phyloP scores from a whole-genome alignment of 768 basidiomycete genomes.

The button mushroom (Agaricus bisporus) region DNA sequence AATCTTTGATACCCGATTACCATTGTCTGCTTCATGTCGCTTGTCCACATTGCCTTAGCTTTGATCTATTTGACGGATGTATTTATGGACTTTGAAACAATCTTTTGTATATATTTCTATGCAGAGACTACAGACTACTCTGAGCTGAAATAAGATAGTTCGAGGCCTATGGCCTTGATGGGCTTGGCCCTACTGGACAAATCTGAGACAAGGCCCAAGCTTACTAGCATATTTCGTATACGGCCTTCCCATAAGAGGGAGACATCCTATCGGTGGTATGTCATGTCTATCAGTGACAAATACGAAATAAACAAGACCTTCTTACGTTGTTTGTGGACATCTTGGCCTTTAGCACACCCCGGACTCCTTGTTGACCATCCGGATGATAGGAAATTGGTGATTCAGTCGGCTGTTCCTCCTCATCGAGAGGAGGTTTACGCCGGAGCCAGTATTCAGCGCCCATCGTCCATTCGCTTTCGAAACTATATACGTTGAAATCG shows the following conservation, averaged over 20 bases:
- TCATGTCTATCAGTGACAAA: not conserved
- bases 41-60: not conserved
- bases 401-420: constrained; percentile 6
- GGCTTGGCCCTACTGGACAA: constrained; percentile 80
- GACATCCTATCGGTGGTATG: constrained; percentile 53
- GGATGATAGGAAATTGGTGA: constrained; percentile 6
- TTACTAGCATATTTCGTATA: constrained; percentile 81
- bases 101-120: not conserved
- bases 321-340: constrained; percentile 86
- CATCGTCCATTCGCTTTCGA: constrained; percentile 93
- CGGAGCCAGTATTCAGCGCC: constrained; percentile 97
- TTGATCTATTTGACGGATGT: constrained; percentile 6
- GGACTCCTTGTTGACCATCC: constrained; percentile 33
- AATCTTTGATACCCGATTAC: constrained; percentile 5
- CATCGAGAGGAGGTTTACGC: constrained; percentile 28
- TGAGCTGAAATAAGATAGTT: constrained; percentile 88
- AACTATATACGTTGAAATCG: constrained; percentile 96
- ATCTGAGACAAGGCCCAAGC: constrained; percentile 88
- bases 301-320: constrained; percentile 5
- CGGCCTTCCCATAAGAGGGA: constrained; percentile 94
- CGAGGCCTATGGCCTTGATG: constrained; percentile 85
- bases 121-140: constrained; percentile 16
- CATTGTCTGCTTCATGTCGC: not conserved
- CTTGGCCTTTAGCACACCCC: constrained; percentile 84
- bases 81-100: constrained; percentile 4